Evolutionary conservation across 2,329 filamentous ascomycete genomes (phyloP).

Genomic region (Ascochyta fabae): DNA sequence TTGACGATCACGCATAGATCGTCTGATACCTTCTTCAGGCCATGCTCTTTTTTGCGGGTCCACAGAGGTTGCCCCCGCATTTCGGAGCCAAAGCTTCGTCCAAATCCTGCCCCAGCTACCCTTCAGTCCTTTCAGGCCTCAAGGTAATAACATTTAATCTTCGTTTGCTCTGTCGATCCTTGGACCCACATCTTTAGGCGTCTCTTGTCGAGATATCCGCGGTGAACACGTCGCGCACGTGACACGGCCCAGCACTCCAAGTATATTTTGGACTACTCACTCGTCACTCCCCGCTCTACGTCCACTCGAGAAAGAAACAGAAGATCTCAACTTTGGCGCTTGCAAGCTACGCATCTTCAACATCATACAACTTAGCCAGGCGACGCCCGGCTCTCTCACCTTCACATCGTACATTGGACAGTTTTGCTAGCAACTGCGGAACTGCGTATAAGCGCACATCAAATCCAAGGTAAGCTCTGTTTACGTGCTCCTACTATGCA

Average conservation of each 20-base stretch:
- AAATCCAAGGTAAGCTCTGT: not conserved
- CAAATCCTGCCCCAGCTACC: not conserved
- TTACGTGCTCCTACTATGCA: too few species aligned
- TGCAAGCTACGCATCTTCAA: not conserved
- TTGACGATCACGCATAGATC: too few species aligned
- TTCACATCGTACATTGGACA: not conserved
- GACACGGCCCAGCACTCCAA: not conserved
- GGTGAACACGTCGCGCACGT: conserved; percentile 4
- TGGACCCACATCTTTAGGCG: not conserved
- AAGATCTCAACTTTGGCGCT: not conserved
- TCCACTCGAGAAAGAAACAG: not conserved
- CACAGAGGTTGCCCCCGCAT: not conserved
- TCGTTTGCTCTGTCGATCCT: not conserved
- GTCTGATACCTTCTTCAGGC: too few species aligned
- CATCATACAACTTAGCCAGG: not conserved
- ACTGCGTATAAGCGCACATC: not conserved
- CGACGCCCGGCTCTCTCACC: conserved; percentile 3
- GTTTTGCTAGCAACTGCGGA: not conserved
- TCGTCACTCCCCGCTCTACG: not conserved
- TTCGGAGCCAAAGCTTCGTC: not conserved
- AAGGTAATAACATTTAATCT: not conserved
- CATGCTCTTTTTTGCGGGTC: not conserved
- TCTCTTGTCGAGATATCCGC: not conserved
- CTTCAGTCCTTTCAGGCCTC: not conserved
- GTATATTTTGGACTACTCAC: not conserved